Evolutionary conservation across 2,329 filamentous ascomycete genomes (phyloP).

Genomic region (Aaosphaeria pasadenensis): DNA sequence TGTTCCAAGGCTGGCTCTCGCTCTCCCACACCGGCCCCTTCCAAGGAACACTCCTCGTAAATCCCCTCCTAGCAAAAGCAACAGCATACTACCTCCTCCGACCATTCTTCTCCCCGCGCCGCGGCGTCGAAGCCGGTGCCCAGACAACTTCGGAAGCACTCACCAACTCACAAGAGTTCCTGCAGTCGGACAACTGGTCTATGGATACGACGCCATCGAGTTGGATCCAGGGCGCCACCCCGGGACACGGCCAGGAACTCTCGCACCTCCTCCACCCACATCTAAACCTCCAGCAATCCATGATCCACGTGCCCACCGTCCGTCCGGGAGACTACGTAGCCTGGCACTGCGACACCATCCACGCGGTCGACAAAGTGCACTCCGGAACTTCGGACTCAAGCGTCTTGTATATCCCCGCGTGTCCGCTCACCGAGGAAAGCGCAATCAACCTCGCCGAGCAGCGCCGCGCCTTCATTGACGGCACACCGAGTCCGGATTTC

Average conservation of each 20-base stretch:
- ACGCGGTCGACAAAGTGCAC: conserved; percentile 80
- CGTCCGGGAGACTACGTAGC: conserved; percentile 72
- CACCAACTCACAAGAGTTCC: conserved; percentile 39
- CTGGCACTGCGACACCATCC: conserved; percentile 79
- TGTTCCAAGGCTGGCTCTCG: conserved; percentile 86
- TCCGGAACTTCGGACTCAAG: conserved; percentile 69
- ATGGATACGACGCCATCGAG: conserved; percentile 53
- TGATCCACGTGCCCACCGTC: conserved; percentile 69
- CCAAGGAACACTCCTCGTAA: conserved; percentile 79
- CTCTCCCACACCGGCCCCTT: conserved; percentile 70
- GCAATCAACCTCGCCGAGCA: conserved; percentile 69
- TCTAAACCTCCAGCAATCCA: conserved; percentile 62
- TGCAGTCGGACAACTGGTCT: conserved; percentile 59
- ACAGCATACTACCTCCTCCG: conserved; percentile 79
- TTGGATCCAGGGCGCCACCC: conserved; percentile 67
- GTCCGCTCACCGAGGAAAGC: conserved; percentile 74
- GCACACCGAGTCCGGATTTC: conserved; percentile 51
- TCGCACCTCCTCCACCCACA: conserved; percentile 65
- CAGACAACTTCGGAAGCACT: conserved; percentile 28
- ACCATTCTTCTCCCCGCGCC: conserved; percentile 70
- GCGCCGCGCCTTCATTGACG: conserved; percentile 66
- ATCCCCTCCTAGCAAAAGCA: conserved; percentile 71
- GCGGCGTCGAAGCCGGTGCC: conserved; percentile 30
- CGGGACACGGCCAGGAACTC: conserved; percentile 68
- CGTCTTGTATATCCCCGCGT: conserved; percentile 86